Base-by-base conservation (phyloP, 768 basidiomycete genomes). In the Xerocomus brunneocitrinus region DNA sequence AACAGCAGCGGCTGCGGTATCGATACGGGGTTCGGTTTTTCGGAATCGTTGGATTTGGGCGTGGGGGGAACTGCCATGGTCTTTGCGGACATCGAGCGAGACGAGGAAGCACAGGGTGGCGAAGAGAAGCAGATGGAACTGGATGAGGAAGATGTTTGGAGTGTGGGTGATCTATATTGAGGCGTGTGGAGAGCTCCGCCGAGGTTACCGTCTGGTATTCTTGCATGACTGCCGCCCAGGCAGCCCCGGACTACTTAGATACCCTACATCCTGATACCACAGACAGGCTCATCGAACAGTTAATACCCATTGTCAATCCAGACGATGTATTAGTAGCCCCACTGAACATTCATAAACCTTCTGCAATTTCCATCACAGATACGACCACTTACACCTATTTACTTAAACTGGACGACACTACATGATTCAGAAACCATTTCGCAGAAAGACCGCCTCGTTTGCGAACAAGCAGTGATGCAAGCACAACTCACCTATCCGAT, bases 401-500 rank as follows among this genome's bases (percentile, higher is more conserved):
- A 36, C 14, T 36, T 13, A 36, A 36, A 16, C 19, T 19, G 13
- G 6, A 43, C 27, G 25, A 43, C 25, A 13, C 14, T 27, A 8
- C 42, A 43, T 24, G 16, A 19, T 43, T 28, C 13, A 7, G 13
- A 16, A 27, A 16, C 13, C 27, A 14, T 13, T 16, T 43, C 6
- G 42, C 14, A 27, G 24, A 6, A 25, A 14, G 25, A 43, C 12
- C 27, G 7, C 42, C 42, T 43, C 24, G 16, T 14, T 16, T 7
- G 1, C 22, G 14, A 30, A n/a, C 16, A 25, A 31, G n/a, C 4
- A 3, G 28, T 31, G 16, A n/a, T 12, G 13, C 24, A 9, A 41
- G 7, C 28, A 7, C 19, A 10, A 30, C 55, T 48, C 49, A 50
- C 55, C 46, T 36, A 54, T 46, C 25, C 46, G 1, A 59, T 3